Evolutionary conservation across 23 red algal genomes (phyloP).

Genomic region (Gracilaria domingensis): DNA sequence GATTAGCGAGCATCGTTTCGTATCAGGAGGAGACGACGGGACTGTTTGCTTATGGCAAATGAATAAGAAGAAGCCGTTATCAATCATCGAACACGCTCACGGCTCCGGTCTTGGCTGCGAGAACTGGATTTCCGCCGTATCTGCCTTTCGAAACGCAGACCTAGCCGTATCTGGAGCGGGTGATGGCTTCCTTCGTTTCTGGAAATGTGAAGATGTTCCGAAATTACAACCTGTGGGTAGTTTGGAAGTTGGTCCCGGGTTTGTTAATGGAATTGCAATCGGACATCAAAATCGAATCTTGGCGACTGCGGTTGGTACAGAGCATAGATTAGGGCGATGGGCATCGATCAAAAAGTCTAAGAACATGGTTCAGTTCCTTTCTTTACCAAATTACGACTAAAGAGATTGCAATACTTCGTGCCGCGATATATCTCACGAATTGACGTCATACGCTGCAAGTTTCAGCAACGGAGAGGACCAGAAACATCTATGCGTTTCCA

Average conservation of each 20-base stretch:
- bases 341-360: conserved; percentile 45
- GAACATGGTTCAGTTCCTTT: conserved; percentile 68
- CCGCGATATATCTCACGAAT: neutral
- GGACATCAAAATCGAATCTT: conserved; percentile 36
- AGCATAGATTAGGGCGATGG: conserved; percentile 94
- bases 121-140: conserved; percentile 73
- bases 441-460: neutral
- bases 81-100: conserved; percentile 70
- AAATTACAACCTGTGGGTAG: conserved; percentile 34
- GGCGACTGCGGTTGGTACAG: conserved; percentile 78
- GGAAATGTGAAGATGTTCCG: conserved; percentile 65
- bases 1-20: conserved; percentile 72
- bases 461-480: neutral
- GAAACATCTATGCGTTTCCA: neutral
- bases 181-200: conserved; percentile 82
- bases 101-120: conserved; percentile 34
- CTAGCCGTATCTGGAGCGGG: conserved; percentile 68
- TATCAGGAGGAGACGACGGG: conserved; percentile 90
- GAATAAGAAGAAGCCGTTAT: conserved; percentile 81
- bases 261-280: conserved; percentile 85
- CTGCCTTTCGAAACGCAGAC: conserved; percentile 65
- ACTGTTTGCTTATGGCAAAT: conserved; percentile 81
- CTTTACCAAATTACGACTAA: conserved; percentile 22
- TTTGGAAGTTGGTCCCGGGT: conserved; percentile 59
- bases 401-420: conserved; percentile 4